Conservation (phyloP, 768 basidiomycete genomes). For the Trametopsis cervina region DNA sequence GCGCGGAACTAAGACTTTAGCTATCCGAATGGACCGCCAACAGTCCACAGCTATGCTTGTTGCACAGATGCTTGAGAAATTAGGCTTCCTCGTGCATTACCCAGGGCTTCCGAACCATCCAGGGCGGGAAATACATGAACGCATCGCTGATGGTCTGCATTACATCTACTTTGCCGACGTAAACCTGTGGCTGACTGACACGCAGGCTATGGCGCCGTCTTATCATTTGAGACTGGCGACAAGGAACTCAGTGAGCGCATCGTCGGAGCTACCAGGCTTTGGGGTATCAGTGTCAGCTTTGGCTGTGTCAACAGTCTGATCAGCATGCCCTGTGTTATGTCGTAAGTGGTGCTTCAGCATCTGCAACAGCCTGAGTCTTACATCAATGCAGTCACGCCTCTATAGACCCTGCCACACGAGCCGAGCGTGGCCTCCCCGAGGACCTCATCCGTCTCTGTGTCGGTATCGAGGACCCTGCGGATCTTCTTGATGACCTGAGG, state of each 20-base stretch:
- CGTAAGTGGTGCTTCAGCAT: constrained; percentile 52
- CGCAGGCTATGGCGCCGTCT: constrained; percentile 69
- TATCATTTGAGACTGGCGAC: constrained; percentile 92
- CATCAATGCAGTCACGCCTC: constrained; percentile 85
- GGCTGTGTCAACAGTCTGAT: constrained; percentile 97
- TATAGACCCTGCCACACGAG: constrained; percentile 91
- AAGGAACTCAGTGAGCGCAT: constrained; percentile 87
- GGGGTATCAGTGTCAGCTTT: constrained; percentile 98
- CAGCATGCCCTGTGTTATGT: constrained; percentile 99
- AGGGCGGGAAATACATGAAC: constrained; percentile 79
- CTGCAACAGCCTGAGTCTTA: neutral
- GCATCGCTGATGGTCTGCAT: constrained; percentile 68
- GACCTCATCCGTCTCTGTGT: constrained; percentile 97
- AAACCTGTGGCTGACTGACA: neutral
- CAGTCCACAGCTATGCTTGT: constrained; percentile 77
- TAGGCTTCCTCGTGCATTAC: constrained; percentile 90
- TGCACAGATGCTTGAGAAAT: constrained; percentile 73
- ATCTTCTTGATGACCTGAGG: constrained; percentile 93
- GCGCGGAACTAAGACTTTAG: constrained; percentile 92
- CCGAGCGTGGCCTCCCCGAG: constrained; percentile 96
- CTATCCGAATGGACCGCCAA: constrained; percentile 93
- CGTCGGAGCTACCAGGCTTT: constrained; percentile 86
- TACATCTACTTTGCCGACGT: neutral
- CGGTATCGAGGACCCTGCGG: constrained; percentile 92
- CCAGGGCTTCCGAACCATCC: constrained; percentile 84